Conservation (phyloP, 257 asterid genomes). For the Marsdenia floribunda region DNA sequence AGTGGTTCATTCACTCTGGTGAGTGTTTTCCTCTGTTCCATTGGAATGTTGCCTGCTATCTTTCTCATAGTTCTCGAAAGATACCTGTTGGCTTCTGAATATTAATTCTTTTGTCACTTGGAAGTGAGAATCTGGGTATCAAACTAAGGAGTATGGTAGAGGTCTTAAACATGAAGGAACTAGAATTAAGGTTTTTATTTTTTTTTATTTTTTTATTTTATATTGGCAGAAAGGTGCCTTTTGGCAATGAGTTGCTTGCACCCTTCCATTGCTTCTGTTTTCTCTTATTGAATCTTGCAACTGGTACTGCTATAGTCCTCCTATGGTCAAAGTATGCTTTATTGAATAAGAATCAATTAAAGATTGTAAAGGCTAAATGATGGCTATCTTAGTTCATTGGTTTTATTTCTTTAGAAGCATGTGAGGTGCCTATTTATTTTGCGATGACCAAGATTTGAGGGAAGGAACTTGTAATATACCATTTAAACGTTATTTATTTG, state of each 20-base stretch:
- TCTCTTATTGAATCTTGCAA: neutral
- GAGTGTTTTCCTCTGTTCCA: slow-evolving; percentile 28
- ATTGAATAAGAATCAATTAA: too few species aligned
- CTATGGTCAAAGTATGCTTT: too few species aligned
- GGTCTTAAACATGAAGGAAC: neutral
- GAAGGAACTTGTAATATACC: neutral
- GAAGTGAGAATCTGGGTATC: neutral
- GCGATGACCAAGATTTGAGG: neutral
- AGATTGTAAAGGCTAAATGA: neutral
- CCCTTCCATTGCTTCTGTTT: neutral
- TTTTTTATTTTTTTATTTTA: too few species aligned
- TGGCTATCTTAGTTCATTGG: neutral
- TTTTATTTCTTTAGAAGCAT: neutral
- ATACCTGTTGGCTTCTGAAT: neutral
- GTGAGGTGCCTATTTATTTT: neutral
- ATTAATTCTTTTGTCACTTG: neutral
- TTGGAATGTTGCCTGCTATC: neutral
- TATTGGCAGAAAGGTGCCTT: neutral
- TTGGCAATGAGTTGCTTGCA: neutral
- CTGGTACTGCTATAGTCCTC: neutral
- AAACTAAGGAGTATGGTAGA: neutral
- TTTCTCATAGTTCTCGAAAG: neutral
- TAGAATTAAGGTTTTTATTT: neutral
- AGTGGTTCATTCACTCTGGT: slow-evolving; percentile 92
- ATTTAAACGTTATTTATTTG: neutral